Evolutionary conservation across 2,329 filamentous ascomycete genomes (phyloP).

Genomic region (Diaporthe sp.): DNA sequence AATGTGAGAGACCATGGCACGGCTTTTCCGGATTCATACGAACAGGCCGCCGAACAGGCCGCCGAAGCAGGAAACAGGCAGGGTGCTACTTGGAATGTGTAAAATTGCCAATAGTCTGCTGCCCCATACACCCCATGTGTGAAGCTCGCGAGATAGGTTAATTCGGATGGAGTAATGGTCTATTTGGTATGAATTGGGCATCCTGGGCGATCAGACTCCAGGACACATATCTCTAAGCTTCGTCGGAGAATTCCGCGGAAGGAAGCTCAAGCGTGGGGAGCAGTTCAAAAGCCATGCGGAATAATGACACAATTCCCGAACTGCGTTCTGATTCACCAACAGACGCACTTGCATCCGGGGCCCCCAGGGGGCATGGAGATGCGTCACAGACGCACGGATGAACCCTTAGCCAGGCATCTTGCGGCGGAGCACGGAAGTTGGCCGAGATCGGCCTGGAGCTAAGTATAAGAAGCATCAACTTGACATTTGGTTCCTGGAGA

Average conservation of each 20-base stretch:
- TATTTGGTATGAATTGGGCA: neutral
- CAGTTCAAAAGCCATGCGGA: neutral
- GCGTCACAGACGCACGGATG: constrained; percentile 1
- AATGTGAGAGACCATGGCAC: too few relatives aligned
- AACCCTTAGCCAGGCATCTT: constrained; percentile 14
- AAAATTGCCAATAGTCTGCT: neutral
- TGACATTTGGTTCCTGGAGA: too few relatives aligned
- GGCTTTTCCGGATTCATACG: neutral
- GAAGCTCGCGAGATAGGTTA: neutral
- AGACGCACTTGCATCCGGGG: neutral
- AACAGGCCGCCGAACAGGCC: neutral
- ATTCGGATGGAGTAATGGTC: neutral
- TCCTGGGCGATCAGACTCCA: neutral
- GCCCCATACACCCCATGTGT: neutral
- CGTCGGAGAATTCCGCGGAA: neutral
- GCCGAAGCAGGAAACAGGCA: neutral
- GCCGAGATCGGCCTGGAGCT: constrained; percentile 11
- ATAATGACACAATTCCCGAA: neutral
- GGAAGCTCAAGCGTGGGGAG: neutral
- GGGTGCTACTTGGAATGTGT: neutral
- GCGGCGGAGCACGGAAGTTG: constrained; percentile 12
- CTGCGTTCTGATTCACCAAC: neutral
- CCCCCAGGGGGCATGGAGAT: neutral
- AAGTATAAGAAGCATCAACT: constrained; percentile 1
- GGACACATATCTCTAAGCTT: neutral